Conservation (phyloP, 2,329 filamentous ascomycete genomes). For the Colletotrichum truncatum region DNA sequence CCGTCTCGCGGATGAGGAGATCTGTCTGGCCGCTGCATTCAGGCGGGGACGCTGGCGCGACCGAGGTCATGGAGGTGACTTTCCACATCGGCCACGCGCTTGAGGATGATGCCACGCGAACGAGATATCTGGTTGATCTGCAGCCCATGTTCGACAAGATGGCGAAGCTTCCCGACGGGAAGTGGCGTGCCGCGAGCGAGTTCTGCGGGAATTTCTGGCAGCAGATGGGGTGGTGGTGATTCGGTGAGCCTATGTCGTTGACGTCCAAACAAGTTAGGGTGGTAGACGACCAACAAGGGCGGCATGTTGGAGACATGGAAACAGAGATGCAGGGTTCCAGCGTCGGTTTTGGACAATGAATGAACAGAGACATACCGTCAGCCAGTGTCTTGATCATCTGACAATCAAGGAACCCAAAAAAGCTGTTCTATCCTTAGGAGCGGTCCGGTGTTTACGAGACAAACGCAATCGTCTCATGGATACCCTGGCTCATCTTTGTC, state of each 20-base stretch:
- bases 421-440: too few species aligned
- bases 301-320: neutral
- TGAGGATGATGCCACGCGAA: neutral
- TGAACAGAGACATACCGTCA: neutral
- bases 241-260: neutral
- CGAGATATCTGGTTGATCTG: neutral
- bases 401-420: neutral
- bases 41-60: neutral
- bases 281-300: neutral
- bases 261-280: too few species aligned
- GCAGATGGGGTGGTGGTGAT: neutral
- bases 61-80: neutral
- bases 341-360: neutral
- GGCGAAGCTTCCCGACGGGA: neutral
- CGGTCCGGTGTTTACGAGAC: too few species aligned
- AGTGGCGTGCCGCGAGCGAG: neutral
- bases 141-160: neutral
- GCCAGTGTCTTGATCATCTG: neutral
- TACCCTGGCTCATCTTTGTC: too few species aligned
- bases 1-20: neutral
- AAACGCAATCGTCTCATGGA: too few species aligned
- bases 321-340: too few species aligned
- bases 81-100: neutral
- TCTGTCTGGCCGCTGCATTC: neutral
- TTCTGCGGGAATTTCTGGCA: neutral